Base-by-base conservation (phyloP, 106 monocot genomes). In the Xerophyta viscosa region DNA sequence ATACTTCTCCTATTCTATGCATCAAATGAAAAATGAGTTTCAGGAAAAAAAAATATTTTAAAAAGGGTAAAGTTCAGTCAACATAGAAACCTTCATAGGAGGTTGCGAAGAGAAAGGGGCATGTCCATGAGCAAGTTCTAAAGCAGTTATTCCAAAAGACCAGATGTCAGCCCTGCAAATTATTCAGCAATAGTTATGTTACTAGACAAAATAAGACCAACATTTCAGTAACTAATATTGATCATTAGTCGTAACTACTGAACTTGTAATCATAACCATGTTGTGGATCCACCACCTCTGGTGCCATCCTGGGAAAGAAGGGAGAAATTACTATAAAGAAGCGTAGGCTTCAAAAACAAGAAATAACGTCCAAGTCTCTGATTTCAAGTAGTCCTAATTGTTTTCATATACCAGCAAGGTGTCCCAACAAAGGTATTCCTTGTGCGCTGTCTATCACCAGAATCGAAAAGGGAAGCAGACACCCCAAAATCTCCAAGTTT, bases 11-110 rank as follows among this genome's bases (percentile, higher is more conserved):
- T n/a, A n/a, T n/a, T n/a, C n/a, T n/a, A n/a, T n/a, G n/a, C n/a
- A n/a, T n/a, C n/a, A n/a, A n/a, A n/a, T n/a, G n/a, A n/a, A n/a
- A n/a, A n/a, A n/a, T n/a, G n/a, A n/a, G n/a, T n/a, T n/a, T n/a
- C n/a, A n/a, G n/a, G n/a, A n/a, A n/a, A n/a, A n/a, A n/a, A n/a
- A n/a, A n/a, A n/a, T n/a, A n/a, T n/a, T n/a, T n/a, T n/a, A n/a
- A n/a, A n/a, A n/a, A n/a, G n/a, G n/a, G n/a, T n/a, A n/a, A n/a
- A n/a, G n/a, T n/a, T n/a, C n/a, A n/a, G n/a, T n/a, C n/a, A n/a
- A n/a, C n/a, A n/a, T n/a, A n/a, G n/a, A n/a, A n/a, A 92, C 92
- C 87, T 92, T 87, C 77, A 87, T 77, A n/a, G 92, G 87, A 48
- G 92, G 74, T 47, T 71, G 83, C 57, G 83, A 80, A 12, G 79